Conservation (phyloP, 345 rosid genomes). For the Orychophragmus violaceus region DNA sequence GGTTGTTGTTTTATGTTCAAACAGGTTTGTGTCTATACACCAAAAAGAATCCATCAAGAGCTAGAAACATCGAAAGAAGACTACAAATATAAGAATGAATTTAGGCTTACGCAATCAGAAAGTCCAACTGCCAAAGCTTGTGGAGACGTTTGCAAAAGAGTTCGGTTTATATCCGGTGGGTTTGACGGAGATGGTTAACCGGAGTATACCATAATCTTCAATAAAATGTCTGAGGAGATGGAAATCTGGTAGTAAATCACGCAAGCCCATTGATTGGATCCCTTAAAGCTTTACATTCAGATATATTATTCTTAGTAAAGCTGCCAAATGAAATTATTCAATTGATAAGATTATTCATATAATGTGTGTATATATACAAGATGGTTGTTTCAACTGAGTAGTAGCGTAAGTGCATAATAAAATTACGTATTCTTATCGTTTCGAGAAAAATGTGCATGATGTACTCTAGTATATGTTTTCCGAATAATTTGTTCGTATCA, state of each 20-base stretch:
- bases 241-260: conserved; percentile 44
- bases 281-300: conserved; percentile 80
- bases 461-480: too few species aligned
- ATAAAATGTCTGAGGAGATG: conserved; percentile 47
- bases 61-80: conserved; percentile 81
- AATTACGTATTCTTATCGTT: too few species aligned
- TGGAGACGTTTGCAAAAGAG: too few species aligned
- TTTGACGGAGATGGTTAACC: conserved; percentile 59
- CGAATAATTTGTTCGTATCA: too few species aligned
- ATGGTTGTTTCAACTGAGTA: too few species aligned
- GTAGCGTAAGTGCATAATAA: too few species aligned
- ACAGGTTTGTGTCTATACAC: conserved; percentile 77
- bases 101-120: conserved; percentile 62
- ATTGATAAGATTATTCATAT: background rate
- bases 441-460: too few species aligned
- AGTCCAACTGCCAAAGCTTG: conserved; percentile 64
- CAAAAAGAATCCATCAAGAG: conserved; percentile 67
- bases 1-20: background rate
- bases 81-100: conserved; percentile 67
- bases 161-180: conserved; percentile 48
- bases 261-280: conserved; percentile 71
- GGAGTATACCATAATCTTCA: conserved; percentile 53
- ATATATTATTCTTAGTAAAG: conserved; percentile 70
- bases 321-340: conserved; percentile 39
- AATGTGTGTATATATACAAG: background rate